Evolutionary conservation across 2,329 filamentous ascomycete species (phyloP).

Genomic region (Colletotrichum tamarilloi): DNA sequence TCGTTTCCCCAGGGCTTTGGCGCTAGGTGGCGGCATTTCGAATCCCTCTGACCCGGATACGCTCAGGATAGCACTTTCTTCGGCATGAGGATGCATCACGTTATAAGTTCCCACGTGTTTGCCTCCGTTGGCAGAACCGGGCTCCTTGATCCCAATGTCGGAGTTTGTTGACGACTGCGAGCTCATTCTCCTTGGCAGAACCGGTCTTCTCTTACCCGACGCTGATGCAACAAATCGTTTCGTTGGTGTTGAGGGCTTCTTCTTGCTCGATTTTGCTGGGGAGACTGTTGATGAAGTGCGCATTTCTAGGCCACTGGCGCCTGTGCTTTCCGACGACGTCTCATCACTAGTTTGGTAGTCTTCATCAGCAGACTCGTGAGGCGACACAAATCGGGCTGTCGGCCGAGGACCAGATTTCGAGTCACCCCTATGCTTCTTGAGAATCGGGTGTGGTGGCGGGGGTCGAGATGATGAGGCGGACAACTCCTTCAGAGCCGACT

Average conservation of each 20-base stretch:
- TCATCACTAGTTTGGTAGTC: slow-evolving; percentile 46
- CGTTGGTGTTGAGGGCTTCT: slow-evolving; percentile 40
- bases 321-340: slow-evolving; percentile 55
- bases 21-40: slow-evolving; percentile 42
- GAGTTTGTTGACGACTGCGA: slow-evolving; percentile 57
- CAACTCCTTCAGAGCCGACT: slow-evolving; percentile 40
- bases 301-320: slow-evolving; percentile 45
- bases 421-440: slow-evolving; percentile 68
- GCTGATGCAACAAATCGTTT: slow-evolving; percentile 58
- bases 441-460: slow-evolving; percentile 65
- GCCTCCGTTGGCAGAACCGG: slow-evolving; percentile 38
- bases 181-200: slow-evolving; percentile 57
- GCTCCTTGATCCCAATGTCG: slow-evolving; percentile 47
- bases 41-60: slow-evolving; percentile 15
- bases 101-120: slow-evolving; percentile 41
- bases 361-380: slow-evolving; percentile 60
- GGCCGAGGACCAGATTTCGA: slow-evolving; percentile 64
- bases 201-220: slow-evolving; percentile 57
- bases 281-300: slow-evolving; percentile 39
- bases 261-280: slow-evolving; percentile 41
- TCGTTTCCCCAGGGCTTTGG: slow-evolving; percentile 62
- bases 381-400: slow-evolving; percentile 71
- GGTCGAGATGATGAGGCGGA: slow-evolving; percentile 58
- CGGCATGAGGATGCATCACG: slow-evolving; percentile 42
- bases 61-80: slow-evolving; percentile 35